Base-by-base conservation (phyloP, 805 yeast genomes). In the Yarrowia bubula region DNA sequence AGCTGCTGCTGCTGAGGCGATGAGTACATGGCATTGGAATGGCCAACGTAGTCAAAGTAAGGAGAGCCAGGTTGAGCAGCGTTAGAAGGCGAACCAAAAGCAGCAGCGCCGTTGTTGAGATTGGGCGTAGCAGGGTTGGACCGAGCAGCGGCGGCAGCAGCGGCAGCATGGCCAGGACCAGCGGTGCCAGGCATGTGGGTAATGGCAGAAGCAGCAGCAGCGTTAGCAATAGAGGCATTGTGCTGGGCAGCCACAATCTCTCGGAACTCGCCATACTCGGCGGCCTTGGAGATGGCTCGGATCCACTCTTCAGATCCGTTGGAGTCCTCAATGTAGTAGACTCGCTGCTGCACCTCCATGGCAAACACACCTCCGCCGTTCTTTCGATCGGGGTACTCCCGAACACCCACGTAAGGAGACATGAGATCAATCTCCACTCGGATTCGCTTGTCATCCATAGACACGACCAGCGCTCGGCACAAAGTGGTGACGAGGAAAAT, bases 401-500 rank as follows among this genome's bases (percentile, higher is more conserved):
- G 68, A 8, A 77, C 67, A 8, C 61, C 64, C 50, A 74, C 72
- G 67, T 72, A 73, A 8, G 79, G 78, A 28, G 70, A 70, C 8
- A 73, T 74, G 6, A 77, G 61, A 6, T 71, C 73, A 13, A 77
- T 69, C 67, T 77, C 79, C 41, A 68, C 64, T 32, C 73, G 70
- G 18, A 74, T 53, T 55, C 70, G 69, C 53, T 70, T 71, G 42
- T 75, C 77, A 32, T 75, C 76, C 17, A 42, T 46, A 15, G 70
- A 70, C 17, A 71, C 55, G 8, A 77, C 60, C n/a, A 77, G 65
- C 51, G 76, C 66, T 33, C 79, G 70, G 8, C 76, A 77, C 14
- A 69, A 67, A 1, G 76, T 71, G 6, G 80, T 77, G 28, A 75
- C 69, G n/a, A 77, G 64, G n/a, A 75, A 69, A 13, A 67, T 69